phyloP scores from a whole-genome alignment of 768 basidiomycete genomes.

The Lactifluus subvellereus region DNA sequence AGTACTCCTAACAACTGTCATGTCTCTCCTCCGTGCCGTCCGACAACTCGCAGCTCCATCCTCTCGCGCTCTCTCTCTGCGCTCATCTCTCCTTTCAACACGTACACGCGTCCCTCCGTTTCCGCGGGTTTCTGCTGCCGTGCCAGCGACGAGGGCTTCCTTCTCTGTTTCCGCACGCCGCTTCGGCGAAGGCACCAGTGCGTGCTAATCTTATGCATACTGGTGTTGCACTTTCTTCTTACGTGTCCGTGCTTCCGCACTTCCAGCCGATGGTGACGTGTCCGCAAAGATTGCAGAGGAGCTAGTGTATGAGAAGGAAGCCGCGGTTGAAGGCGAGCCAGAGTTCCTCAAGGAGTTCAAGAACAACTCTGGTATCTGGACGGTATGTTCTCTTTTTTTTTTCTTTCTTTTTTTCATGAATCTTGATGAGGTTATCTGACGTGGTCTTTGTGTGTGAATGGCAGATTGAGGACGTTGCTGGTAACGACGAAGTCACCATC shows the following conservation, averaged over 20 bases:
- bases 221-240: neutral
- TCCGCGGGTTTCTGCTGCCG: conserved; percentile 20
- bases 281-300: conserved; percentile 74
- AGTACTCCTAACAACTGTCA: conserved; percentile 27
- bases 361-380: conserved; percentile 65
- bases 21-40: conserved; percentile 61
- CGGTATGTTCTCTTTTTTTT: conserved; percentile 41
- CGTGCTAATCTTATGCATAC: conserved; percentile 23
- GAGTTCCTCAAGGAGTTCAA: conserved; percentile 77
- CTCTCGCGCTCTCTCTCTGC: conserved; percentile 34
- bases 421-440: neutral
- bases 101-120: conserved; percentile 28
- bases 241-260: neutral
- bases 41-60: conserved; percentile 49
- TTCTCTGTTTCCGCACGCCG: conserved; percentile 38
- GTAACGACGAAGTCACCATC: conserved; percentile 77
- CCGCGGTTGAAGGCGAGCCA: conserved; percentile 44
- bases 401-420: neutral
- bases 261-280: conserved; percentile 65
- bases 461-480: conserved; percentile 63
- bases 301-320: conserved; percentile 78
- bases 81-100: conserved; percentile 24
- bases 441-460: neutral
- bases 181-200: conserved; percentile 42
- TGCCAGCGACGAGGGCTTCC: conserved; percentile 31